These are phyloP conservation scores for Musa acuminata DNA, from an alignment of 176 grass and related monocot genomes.

Conservation along the genomic window DNA sequence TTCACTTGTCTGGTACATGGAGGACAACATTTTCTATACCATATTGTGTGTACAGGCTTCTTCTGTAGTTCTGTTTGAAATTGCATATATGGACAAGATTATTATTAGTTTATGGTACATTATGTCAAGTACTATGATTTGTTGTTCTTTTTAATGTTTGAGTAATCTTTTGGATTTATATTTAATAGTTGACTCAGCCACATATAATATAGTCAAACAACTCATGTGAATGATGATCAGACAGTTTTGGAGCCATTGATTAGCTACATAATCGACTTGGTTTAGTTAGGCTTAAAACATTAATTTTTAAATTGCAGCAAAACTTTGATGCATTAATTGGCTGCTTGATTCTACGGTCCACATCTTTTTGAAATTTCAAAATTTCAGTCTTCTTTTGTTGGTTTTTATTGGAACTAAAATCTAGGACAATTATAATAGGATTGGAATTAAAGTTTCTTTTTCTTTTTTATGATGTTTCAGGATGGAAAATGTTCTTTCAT, in stretches of 20 bases:
- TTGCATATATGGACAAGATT: no score
- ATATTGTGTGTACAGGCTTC: no score
- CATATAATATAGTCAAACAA: neutral
- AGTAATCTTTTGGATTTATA: neutral
- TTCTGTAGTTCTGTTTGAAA: no score
- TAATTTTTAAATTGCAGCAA: neutral
- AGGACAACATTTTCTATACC: no score
- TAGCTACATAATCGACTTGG: neutral
- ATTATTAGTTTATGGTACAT: no score
- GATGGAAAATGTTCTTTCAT: no score
- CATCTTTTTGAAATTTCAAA: neutral
- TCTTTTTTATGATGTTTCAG: no score
- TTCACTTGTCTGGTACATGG: no score
- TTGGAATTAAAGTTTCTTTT: no score
- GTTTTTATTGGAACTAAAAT: neutral
- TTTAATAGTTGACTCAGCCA: neutral
- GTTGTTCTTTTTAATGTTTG: neutral
- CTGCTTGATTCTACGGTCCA: neutral
- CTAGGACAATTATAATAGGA: neutral
- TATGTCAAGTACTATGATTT: no score
- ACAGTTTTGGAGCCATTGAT: neutral
- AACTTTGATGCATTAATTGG: neutral
- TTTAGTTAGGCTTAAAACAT: neutral
- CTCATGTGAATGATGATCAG: neutral
- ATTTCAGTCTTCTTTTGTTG: neutral